These are phyloP conservation scores for Macrocybe gigantea DNA, from an alignment of 768 basidiomycete genomes.

Conservation along the genomic window DNA sequence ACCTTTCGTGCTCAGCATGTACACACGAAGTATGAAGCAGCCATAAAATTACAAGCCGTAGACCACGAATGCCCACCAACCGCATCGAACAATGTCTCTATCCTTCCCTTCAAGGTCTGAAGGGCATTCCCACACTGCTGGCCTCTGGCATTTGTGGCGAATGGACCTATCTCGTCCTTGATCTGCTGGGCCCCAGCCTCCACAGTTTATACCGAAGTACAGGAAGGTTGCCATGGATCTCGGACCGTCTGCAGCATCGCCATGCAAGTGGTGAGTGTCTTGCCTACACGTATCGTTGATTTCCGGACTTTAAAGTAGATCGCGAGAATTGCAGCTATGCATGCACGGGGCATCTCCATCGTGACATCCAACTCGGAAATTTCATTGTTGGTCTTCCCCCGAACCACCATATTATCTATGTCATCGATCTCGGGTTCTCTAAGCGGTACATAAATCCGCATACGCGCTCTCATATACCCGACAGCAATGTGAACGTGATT, in stretches of 20 bases:
- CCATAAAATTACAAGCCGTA: conserved; percentile 66
- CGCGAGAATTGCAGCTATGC: conserved; percentile 69
- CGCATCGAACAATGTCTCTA: conserved; percentile 65
- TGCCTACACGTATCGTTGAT: not conserved
- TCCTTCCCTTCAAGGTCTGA: conserved; percentile 63
- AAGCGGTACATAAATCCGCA: conserved; percentile 67
- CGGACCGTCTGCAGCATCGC: conserved; percentile 71
- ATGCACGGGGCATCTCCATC: conserved; percentile 66
- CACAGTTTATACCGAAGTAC: conserved; percentile 49
- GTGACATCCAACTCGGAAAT: conserved; percentile 79
- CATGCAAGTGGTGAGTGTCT: conserved; percentile 60
- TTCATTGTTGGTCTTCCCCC: conserved; percentile 59
- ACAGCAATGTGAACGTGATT: conserved; percentile 65
- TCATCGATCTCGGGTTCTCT: conserved; percentile 86
- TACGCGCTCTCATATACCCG: conserved; percentile 66
- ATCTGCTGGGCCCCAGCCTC: conserved; percentile 65
- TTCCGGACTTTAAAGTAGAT: conserved; percentile 39
- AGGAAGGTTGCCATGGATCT: conserved; percentile 44
- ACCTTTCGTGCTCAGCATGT: conserved; percentile 62
- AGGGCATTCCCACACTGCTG: conserved; percentile 71
- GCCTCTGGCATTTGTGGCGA: conserved; percentile 49
- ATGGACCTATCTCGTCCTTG: conserved; percentile 75
- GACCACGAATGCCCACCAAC: conserved; percentile 73
- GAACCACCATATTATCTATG: conserved; percentile 57
- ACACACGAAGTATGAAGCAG: conserved; percentile 53